Evolutionary conservation across 192 early-diverging fungal genomes (phyloP).

Genomic region (Paraglomus brasilianum): DNA sequence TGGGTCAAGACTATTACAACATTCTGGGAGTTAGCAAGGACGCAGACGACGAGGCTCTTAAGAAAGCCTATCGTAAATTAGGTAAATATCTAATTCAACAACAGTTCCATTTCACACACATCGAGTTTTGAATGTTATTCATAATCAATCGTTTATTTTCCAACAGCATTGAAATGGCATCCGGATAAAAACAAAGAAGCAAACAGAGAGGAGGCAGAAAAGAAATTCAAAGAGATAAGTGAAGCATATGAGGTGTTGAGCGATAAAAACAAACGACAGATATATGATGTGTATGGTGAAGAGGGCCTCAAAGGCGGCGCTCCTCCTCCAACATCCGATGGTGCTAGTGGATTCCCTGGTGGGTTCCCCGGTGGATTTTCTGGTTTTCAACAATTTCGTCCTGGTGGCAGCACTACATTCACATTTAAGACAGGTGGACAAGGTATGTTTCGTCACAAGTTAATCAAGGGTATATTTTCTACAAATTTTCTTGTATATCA

Average conservation of each 20-base stretch:
- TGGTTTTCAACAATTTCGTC: slow-evolving; percentile 41
- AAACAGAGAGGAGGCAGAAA: slow-evolving; percentile 65
- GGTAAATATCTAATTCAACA: too few species aligned
- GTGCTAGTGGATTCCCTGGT: slow-evolving; percentile 55
- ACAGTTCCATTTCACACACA: too few species aligned
- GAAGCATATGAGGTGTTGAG: slow-evolving; percentile 96
- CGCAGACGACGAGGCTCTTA: slow-evolving; percentile 76
- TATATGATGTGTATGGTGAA: slow-evolving; percentile 96
- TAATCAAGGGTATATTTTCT: too few species aligned
- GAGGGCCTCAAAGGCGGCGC: slow-evolving; percentile 85
- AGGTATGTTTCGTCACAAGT: slow-evolving; percentile 24
- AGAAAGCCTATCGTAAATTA: slow-evolving; percentile 74
- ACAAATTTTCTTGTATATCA: too few species aligned
- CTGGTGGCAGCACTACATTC: slow-evolving; percentile 64
- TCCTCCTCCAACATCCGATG: slow-evolving; percentile 39
- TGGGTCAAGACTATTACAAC: slow-evolving; percentile 96
- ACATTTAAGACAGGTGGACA: slow-evolving; percentile 55
- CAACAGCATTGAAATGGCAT: slow-evolving; percentile 74
- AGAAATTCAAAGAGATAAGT: slow-evolving; percentile 95
- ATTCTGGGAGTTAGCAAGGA: slow-evolving; percentile 79
- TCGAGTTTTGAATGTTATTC: too few species aligned
- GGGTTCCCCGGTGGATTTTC: slow-evolving; percentile 54
- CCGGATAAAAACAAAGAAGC: slow-evolving; percentile 70
- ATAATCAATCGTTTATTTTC: too few species aligned
- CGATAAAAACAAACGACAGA: slow-evolving; percentile 88